Evolutionary conservation across 1,284 basidiomycete species (phyloP).

Genomic region (Golubevia pallescens): DNA sequence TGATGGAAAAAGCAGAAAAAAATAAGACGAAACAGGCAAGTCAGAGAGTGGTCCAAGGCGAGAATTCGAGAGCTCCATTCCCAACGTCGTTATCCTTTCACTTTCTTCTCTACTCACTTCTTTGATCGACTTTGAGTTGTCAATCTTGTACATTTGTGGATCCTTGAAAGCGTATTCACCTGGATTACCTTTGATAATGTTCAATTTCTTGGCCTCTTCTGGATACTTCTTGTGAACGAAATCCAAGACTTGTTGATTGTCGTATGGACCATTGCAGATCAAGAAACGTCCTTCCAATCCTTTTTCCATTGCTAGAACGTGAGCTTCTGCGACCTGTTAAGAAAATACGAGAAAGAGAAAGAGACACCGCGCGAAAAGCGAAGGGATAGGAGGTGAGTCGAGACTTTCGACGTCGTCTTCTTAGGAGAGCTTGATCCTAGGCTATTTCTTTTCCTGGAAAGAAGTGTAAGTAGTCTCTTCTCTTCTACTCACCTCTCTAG

Average conservation of each 20-base stretch:
- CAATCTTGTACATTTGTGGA: not conserved
- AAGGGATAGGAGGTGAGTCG: too few species aligned
- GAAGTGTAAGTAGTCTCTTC: too few species aligned
- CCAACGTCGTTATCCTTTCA: too few species aligned
- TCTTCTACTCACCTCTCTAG: too few species aligned
- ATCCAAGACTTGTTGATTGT: constrained; percentile 4
- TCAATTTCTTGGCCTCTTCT: constrained; percentile 22
- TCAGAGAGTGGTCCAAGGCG: too few species aligned
- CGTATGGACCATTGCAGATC: constrained; percentile 1
- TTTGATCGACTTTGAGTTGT: constrained; percentile 4
- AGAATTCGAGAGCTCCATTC: too few species aligned
- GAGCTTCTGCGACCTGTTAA: not conserved
- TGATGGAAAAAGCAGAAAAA: too few species aligned
- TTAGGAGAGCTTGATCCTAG: too few species aligned
- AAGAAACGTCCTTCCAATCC: constrained; percentile 2
- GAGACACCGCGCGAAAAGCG: not conserved
- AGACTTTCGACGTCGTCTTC: too few species aligned
- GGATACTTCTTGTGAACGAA: constrained; percentile 5
- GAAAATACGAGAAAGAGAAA: not conserved
- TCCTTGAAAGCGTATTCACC: not conserved
- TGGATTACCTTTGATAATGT: not conserved
- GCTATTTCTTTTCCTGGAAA: too few species aligned
- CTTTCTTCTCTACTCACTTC: too few species aligned
- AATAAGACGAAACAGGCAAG: too few species aligned
- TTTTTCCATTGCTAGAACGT: constrained; percentile 6